Evolutionary conservation across 176 grass and related monocot genomes (phyloP).

Genomic region (Metroxylon sagu): DNA sequence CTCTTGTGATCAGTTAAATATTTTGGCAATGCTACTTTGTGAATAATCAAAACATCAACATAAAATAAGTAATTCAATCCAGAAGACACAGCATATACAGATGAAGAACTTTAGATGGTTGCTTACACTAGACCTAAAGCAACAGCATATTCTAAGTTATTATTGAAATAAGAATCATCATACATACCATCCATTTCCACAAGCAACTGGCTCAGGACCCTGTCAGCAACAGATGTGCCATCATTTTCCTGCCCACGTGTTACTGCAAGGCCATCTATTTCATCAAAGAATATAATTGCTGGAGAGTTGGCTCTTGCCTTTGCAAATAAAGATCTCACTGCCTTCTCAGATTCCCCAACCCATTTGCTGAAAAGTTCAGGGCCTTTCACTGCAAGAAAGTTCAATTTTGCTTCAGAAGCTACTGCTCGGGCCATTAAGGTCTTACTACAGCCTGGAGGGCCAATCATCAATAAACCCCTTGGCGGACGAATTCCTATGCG

Average conservation of each 20-base stretch:
- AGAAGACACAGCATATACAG: too few relatives aligned
- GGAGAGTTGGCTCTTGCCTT: slow-evolving; percentile 81
- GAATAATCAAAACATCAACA: too few relatives aligned
- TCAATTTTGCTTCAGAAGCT: slow-evolving; percentile 88
- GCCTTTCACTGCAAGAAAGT: slow-evolving; percentile 91
- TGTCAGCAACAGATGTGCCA: slow-evolving; percentile 62
- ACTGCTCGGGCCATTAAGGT: slow-evolving; percentile 93
- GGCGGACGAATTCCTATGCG: slow-evolving; percentile 56
- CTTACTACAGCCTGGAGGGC: slow-evolving; percentile 93
- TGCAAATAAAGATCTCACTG: slow-evolving; percentile 70
- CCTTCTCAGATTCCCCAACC: slow-evolving; percentile 96
- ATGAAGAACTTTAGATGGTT: too few relatives aligned
- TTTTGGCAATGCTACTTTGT: too few relatives aligned
- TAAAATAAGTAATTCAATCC: too few relatives aligned
- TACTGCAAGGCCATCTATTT: slow-evolving; percentile 90
- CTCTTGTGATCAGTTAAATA: too few relatives aligned
- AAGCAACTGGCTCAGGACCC: slow-evolving; percentile 80
- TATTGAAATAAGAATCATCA: background rate
- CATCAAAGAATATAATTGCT: slow-evolving; percentile 93
- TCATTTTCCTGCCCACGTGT: slow-evolving; percentile 60
- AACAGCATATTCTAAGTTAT: background rate
- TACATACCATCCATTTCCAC: slow-evolving; percentile 89
- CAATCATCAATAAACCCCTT: slow-evolving; percentile 77
- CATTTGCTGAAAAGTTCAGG: slow-evolving; percentile 98
- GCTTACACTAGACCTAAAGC: too few relatives aligned